phyloP scores from a whole-genome alignment of 1,284 basidiomycete species.

The Cryptococcus amylolentus region DNA sequence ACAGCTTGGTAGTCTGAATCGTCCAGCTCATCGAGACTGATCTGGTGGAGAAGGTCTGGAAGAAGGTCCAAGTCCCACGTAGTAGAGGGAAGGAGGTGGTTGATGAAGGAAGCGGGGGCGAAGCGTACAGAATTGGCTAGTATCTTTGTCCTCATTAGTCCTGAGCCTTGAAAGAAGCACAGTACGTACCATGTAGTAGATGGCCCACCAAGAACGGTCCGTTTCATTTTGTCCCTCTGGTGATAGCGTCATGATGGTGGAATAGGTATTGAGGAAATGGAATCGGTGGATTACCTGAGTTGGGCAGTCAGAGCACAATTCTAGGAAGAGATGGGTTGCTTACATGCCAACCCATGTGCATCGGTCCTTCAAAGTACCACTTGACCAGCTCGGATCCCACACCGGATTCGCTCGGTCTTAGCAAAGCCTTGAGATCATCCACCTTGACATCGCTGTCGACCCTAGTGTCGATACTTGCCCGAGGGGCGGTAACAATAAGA shows the following conservation, averaged over 20 bases:
- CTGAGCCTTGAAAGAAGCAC: neutral
- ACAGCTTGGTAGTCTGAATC: conserved; percentile 13
- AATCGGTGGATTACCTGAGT: no score
- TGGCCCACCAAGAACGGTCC: conserved; percentile 3
- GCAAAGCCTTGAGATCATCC: no score
- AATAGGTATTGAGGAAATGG: no score
- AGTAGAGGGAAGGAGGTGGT: neutral
- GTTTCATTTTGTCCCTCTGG: no score
- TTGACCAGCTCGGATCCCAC: no score
- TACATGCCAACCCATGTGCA: no score
- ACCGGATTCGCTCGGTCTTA: no score
- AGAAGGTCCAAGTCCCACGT: neutral
- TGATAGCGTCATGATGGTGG: no score
- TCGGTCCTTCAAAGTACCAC: no score
- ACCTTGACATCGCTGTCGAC: no score
- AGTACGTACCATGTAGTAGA: conserved; percentile 21
- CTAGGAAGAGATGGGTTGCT: no score
- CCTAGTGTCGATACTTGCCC: neutral
- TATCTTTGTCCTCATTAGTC: conserved; percentile 7
- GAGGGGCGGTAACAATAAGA: neutral
- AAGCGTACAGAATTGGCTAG: conserved; percentile 13
- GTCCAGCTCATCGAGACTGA: conserved; percentile 15
- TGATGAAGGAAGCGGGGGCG: neutral
- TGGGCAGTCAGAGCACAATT: no score
- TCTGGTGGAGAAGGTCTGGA: conserved; percentile 7